A percentile compares a stretch with the other conserved stretches of the same genome.
Conservation (phyloP, 2,329 filamentous ascomycete species). For the Sporothrix sp. region DNA sequence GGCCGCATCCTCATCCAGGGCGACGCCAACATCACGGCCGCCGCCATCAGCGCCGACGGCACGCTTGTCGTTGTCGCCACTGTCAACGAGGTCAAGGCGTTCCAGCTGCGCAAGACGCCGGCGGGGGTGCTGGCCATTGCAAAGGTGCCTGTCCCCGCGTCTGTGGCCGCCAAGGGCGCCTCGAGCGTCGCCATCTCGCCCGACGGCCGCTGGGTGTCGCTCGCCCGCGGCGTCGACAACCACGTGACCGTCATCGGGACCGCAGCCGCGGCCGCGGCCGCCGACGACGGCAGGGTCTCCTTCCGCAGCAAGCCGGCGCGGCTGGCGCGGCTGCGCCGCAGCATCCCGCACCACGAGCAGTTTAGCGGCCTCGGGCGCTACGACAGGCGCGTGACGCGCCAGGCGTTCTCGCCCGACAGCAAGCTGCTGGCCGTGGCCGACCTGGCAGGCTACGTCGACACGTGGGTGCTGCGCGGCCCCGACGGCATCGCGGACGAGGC, state of each 20-base stretch:
- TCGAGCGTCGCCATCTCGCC: slow-evolving; percentile 60
- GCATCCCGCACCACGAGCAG: slow-evolving; percentile 43
- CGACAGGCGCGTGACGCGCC: slow-evolving; percentile 62
- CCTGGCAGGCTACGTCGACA: slow-evolving; percentile 76
- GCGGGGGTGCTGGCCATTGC: slow-evolving; percentile 53
- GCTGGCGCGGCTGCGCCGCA: slow-evolving; percentile 33
- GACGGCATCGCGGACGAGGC: slow-evolving; percentile 29
- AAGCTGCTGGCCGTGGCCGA: slow-evolving; percentile 71
- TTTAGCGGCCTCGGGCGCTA: slow-evolving; percentile 66
- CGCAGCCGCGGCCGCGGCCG: slow-evolving; percentile 31
- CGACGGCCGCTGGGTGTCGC: slow-evolving; percentile 58
- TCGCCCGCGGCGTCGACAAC: slow-evolving; percentile 23
- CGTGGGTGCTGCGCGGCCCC: slow-evolving; percentile 62
- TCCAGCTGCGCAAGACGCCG: slow-evolving; percentile 50
- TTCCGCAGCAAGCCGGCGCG: slow-evolving; percentile 38
- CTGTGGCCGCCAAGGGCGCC: slow-evolving; percentile 53
- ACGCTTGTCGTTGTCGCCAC: slow-evolving; percentile 70
- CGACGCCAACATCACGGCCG: slow-evolving; percentile 72
- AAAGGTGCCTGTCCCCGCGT: slow-evolving; percentile 55
- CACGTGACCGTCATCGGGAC: slow-evolving; percentile 35
- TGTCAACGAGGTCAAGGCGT: slow-evolving; percentile 63
- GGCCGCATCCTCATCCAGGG: slow-evolving; percentile 60
- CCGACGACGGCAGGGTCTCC: slow-evolving; percentile 18
- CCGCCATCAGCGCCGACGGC: slow-evolving; percentile 58
- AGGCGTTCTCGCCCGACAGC: slow-evolving; percentile 72